Conservation (phyloP, 257 asterid species). For the Thymus mandschuricus region DNA sequence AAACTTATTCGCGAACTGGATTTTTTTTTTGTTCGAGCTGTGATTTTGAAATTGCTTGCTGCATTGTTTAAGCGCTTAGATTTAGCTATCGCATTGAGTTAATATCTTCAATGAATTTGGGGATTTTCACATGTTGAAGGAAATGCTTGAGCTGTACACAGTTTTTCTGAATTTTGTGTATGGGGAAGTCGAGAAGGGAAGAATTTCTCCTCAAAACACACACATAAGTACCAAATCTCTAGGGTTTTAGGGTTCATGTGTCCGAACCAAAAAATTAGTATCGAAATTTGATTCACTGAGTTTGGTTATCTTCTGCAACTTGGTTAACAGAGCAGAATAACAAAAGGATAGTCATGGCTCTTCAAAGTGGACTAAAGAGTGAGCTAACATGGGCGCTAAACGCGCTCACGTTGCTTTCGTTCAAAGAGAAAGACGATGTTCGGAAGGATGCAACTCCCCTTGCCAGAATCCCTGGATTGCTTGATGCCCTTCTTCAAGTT, state of each 20-base stretch:
- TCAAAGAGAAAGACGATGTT: constrained; percentile 96
- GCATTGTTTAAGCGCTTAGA: neutral
- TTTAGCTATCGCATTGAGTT: constrained; percentile 18
- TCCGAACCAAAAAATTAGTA: constrained; percentile 6
- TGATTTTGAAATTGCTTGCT: neutral
- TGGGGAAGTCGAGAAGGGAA: neutral
- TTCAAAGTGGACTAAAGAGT: constrained; percentile 97
- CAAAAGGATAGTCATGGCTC: constrained; percentile 94
- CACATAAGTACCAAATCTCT: neutral
- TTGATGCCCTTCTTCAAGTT: constrained; percentile 94
- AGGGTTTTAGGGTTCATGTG: neutral
- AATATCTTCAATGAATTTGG: constrained; percentile 15
- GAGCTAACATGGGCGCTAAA: constrained; percentile 97
- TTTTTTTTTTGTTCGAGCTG: neutral
- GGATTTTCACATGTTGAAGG: constrained; percentile 4
- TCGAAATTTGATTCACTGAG: constrained; percentile 3
- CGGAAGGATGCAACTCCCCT: constrained; percentile 96
- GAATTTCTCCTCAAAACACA: neutral
- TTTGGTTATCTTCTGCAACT: constrained; percentile 28
- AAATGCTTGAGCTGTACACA: constrained; percentile 11
- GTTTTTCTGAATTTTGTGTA: neutral
- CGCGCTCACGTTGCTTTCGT: constrained; percentile 87
- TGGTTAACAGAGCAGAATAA: constrained; percentile 80
- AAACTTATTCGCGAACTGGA: neutral
- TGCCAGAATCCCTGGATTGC: constrained; percentile 91